phyloP scores from a whole-genome alignment of 306 rosid species.

The Vigna unguiculata region DNA sequence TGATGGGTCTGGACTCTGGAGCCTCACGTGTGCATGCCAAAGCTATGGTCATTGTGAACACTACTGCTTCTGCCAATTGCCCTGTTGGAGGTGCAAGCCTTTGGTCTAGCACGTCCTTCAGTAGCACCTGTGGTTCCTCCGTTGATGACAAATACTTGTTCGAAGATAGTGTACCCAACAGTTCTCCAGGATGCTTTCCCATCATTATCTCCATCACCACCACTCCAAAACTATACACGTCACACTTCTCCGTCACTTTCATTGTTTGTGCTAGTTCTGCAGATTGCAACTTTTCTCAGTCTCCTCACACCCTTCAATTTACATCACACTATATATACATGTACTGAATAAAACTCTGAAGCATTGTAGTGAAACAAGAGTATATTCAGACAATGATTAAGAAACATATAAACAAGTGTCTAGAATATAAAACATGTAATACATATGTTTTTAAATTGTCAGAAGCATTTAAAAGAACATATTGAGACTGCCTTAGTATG shows the following conservation, averaged over 20 bases:
- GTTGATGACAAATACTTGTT: conserved; percentile 30
- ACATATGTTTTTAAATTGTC: not conserved
- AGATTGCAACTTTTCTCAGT: conserved; percentile 7
- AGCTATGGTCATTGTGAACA: conserved; percentile 52
- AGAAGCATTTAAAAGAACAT: not conserved
- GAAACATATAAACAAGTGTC: not conserved
- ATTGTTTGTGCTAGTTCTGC: conserved; percentile 70
- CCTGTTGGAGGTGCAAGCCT: conserved; percentile 61
- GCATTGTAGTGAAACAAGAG: not conserved
- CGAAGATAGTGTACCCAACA: conserved; percentile 44
- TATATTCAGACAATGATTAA: conserved; percentile 8
- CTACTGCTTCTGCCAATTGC: conserved; percentile 56
- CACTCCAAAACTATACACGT: conserved; percentile 76
- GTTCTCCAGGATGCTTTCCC: conserved; percentile 73
- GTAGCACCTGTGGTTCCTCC: conserved; percentile 43
- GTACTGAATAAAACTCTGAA: not conserved
- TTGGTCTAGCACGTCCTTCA: conserved; percentile 72
- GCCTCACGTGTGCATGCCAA: conserved; percentile 56
- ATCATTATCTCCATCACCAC: conserved; percentile 66
- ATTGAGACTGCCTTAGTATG: not conserved
- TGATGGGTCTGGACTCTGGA: conserved; percentile 70
- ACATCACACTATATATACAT: too few relatives aligned
- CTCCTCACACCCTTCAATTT: not conserved
- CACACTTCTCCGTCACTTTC: conserved; percentile 66
- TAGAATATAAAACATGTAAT: not conserved